Percentiles rank a stretch among this genome's conserved stretches.
Conservation (phyloP, 2,329 filamentous ascomycete genomes). For the Dactylella cylindrospora region DNA sequence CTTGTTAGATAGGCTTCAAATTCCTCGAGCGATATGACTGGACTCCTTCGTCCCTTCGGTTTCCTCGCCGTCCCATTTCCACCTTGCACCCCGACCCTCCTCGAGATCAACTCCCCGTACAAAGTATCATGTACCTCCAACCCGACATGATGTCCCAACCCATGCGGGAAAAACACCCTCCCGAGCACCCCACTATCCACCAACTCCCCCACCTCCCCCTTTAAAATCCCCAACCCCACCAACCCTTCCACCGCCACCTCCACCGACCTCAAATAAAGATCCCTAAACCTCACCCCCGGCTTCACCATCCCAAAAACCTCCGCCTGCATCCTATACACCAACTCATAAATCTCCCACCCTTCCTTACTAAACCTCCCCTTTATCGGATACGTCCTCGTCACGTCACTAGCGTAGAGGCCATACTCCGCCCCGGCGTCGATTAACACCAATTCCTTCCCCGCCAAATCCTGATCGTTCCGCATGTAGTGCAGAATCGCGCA, state of each 20-base stretch:
- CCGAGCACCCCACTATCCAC: conserved; percentile 60
- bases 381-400: conserved; percentile 84
- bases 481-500: conserved; percentile 85
- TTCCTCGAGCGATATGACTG: conserved; percentile 60
- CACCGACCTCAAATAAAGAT: conserved; percentile 72
- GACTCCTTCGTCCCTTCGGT: conserved; percentile 67
- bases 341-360: conserved; percentile 70
- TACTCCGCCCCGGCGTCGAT: conserved; percentile 88
- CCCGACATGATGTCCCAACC: conserved; percentile 64
- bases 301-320: conserved; percentile 69
- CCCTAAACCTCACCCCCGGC: conserved; percentile 69
- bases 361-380: conserved; percentile 69
- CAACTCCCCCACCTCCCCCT: conserved; percentile 62
- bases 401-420: conserved; percentile 80
- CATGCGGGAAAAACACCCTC: conserved; percentile 67
- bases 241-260: conserved; percentile 71
- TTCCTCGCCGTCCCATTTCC: background rate
- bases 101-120: conserved; percentile 30
- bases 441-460: conserved; percentile 71
- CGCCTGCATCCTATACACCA: conserved; percentile 79
- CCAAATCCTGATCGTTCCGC: conserved; percentile 72
- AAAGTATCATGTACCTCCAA: conserved; percentile 63
- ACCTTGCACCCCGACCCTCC: no score
- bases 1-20: conserved; percentile 11
- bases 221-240: conserved; percentile 69